Evolutionary conservation across 2,329 filamentous ascomycete genomes (phyloP).

Genomic region (Calonectria leucothoes): DNA sequence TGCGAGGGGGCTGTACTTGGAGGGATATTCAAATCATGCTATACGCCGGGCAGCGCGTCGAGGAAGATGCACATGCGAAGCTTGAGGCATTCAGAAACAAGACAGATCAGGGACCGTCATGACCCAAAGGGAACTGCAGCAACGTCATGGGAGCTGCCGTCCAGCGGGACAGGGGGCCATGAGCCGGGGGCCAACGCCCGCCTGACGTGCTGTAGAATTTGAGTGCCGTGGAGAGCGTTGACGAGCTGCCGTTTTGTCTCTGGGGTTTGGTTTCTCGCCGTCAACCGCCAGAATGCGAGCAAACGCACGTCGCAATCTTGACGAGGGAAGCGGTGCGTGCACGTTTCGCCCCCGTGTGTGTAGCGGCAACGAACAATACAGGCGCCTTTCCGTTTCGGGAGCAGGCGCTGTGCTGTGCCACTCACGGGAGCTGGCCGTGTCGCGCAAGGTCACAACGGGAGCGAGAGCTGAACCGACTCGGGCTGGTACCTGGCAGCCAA

Average conservation of each 20-base stretch:
- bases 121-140: slow-evolving; percentile 11
- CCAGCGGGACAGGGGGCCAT: slow-evolving; percentile 12
- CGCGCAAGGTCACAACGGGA: slow-evolving; percentile 7
- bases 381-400: slow-evolving; percentile 43
- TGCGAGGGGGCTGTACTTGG: slow-evolving; percentile 23
- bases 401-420: slow-evolving; percentile 18
- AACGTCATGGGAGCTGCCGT: slow-evolving; percentile 24
- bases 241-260: not conserved
- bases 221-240: slow-evolving; percentile 35
- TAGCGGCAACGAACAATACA: slow-evolving; percentile 30
- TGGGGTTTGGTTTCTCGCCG: slow-evolving; percentile 21
- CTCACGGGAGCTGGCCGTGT: slow-evolving; percentile 2
- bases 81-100: not conserved
- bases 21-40: slow-evolving; percentile 3
- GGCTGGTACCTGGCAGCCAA: not conserved
- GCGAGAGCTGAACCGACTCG: slow-evolving; percentile 2
- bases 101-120: not conserved
- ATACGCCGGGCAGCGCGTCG: not conserved
- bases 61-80: not conserved
- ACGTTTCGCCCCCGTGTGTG: slow-evolving; percentile 31
- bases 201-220: slow-evolving; percentile 35
- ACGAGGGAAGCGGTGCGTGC: slow-evolving; percentile 33
- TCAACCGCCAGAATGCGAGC: slow-evolving; percentile 1
- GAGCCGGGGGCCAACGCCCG: slow-evolving; percentile 31
- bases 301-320: slow-evolving; percentile 26